Conservation (phyloP, 495 filamentous ascomycete genomes). For the Neurospora cerealis region DNA sequence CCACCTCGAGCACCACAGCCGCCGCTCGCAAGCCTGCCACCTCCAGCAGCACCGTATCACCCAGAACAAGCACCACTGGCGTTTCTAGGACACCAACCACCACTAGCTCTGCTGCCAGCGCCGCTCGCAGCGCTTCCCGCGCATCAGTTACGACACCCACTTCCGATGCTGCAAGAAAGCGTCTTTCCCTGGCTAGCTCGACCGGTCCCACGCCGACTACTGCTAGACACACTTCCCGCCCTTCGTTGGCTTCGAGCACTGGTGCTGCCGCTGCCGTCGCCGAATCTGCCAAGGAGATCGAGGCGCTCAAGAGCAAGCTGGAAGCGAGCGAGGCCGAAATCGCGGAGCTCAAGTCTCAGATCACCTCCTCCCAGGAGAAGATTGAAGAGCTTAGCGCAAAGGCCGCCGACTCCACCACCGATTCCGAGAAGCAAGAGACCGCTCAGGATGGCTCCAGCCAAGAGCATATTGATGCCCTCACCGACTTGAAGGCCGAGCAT, state of each 20-base stretch:
- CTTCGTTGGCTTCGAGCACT: slow-evolving; percentile 27
- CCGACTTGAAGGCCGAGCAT: slow-evolving; percentile 36
- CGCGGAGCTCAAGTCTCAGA: slow-evolving; percentile 37
- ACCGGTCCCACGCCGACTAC: slow-evolving; percentile 8
- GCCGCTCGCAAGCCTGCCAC: slow-evolving; percentile 31
- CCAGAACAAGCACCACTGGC: slow-evolving; percentile 17
- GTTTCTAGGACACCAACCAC: slow-evolving; percentile 18
- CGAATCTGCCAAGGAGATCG: slow-evolving; percentile 37
- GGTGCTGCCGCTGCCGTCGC: slow-evolving; percentile 20
- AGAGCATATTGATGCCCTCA: slow-evolving; percentile 32
- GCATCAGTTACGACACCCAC: slow-evolving; percentile 25
- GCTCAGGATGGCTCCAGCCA: slow-evolving; percentile 21
- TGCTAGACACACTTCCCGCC: slow-evolving; percentile 25
- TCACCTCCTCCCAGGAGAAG: slow-evolving; percentile 34
- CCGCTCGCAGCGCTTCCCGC: slow-evolving; percentile 20
- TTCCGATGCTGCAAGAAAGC: slow-evolving; percentile 36
- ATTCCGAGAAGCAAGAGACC: slow-evolving; percentile 3
- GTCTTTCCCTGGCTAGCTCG: slow-evolving; percentile 32
- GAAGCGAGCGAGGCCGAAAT: slow-evolving; percentile 36
- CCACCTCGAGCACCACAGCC: slow-evolving; percentile 24
- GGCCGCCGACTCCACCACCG: slow-evolving; percentile 16
- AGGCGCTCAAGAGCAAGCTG: slow-evolving; percentile 43
- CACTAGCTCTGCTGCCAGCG: slow-evolving; percentile 9
- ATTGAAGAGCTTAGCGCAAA: slow-evolving; percentile 32
- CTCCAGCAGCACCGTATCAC: slow-evolving; percentile 10